Conservation (phyloP, 176 grass and related monocot species). For the Hordeum vulgare region MorexV3_pseudomolecules_assembly NC_058523.1:466553567-466554066, state of each 20-base stretch:
- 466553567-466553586: constrained; percentile 79
- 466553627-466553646: not conserved
- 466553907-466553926: not conserved
- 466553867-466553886: not conserved
- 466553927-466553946: no score
- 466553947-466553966: no score
- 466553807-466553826: not conserved
- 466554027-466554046: no score
- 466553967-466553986: no score
- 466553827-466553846: not conserved
- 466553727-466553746: not conserved
- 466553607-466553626: constrained; percentile 1
- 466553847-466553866: not conserved
- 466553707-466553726: not conserved
- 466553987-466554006: no score
- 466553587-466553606: constrained; percentile 69
- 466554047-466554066: not conserved
- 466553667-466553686: constrained; percentile 2
- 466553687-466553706: not conserved
- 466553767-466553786: not conserved
- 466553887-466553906: not conserved
- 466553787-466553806: not conserved
- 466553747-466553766: not conserved
- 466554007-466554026: no score
- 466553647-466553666: not conserved